These are phyloP conservation scores for Eucalyptus tenuipes DNA, from an alignment of 345 rosid genomes.

Conservation along the genomic window DNA sequence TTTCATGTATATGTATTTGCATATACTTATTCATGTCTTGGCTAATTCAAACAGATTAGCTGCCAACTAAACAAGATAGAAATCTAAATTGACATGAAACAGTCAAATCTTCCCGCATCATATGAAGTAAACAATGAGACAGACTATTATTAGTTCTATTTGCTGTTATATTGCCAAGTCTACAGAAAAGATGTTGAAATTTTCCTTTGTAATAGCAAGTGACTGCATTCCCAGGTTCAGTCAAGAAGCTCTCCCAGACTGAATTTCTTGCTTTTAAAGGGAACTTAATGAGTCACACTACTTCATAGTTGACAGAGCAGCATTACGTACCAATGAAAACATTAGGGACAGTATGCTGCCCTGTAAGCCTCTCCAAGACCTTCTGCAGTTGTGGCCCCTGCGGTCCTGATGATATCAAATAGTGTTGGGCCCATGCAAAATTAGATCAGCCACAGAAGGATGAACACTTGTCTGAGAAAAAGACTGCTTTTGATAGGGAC, in stretches of 20 bases:
- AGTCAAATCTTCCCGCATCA: not conserved
- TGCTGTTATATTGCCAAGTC: not conserved
- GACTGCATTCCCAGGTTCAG: not conserved
- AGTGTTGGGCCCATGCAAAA: not conserved
- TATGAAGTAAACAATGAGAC: not conserved
- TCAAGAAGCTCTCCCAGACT: not conserved
- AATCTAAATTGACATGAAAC: not conserved
- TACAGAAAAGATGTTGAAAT: not conserved
- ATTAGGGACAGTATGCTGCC: constrained; percentile 92
- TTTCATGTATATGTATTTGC: not conserved
- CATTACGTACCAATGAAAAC: constrained; percentile 66
- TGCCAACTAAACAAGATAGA: not conserved
- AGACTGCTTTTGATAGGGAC: not conserved
- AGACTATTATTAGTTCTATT: not conserved
- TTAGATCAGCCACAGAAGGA: not conserved
- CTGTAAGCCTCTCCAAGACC: constrained; percentile 74
- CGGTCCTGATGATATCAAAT: constrained; percentile 28
- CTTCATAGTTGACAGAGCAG: not conserved
- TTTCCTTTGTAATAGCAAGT: not conserved
- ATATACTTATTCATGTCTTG: not conserved
- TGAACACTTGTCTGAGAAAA: not conserved
- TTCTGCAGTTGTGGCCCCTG: constrained; percentile 91
- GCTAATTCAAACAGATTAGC: not conserved
- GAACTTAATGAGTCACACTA: not conserved
- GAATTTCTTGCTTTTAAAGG: not conserved